phyloP scores from a whole-genome alignment of 176 grass and related monocot species.

The Avena insularis region DNA sequence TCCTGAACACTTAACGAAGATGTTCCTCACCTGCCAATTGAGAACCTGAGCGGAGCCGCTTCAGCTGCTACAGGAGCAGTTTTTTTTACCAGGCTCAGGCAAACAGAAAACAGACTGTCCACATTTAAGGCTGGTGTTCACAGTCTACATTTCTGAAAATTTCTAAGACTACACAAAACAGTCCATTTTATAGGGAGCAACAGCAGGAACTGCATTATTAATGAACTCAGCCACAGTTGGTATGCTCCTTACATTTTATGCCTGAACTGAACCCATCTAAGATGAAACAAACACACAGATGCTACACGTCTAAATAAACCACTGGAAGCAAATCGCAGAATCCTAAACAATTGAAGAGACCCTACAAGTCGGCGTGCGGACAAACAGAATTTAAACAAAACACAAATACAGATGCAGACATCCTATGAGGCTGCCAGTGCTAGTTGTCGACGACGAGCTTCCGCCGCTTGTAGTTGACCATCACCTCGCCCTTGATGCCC shows the following conservation, averaged over 20 bases:
- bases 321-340: conserved; percentile 49
- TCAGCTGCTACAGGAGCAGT: background rate
- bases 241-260: conserved; percentile 28
- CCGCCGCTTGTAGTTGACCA: conserved; percentile 84
- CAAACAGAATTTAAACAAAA: conserved; percentile 41
- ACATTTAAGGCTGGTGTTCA: background rate
- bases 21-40: background rate
- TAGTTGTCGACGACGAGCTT: conserved; percentile 72
- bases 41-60: background rate
- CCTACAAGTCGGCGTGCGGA: conserved; percentile 7
- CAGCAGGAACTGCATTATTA: conserved; percentile 3
- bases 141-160: background rate
- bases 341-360: conserved; percentile 42
- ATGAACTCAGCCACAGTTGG: background rate
- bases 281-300: conserved; percentile 11
- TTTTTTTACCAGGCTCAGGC: too few species aligned
- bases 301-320: conserved; percentile 21
- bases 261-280: conserved; percentile 19
- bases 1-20: background rate
- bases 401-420: conserved; percentile 43
- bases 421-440: conserved; percentile 18
- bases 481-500: conserved; percentile 85
- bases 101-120: background rate
- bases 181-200: background rate
- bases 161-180: background rate